These are phyloP conservation scores for Lodderomyces metapsilosis DNA, from an alignment of 1,139 yeast genomes.

Conservation along the genomic window DNA sequence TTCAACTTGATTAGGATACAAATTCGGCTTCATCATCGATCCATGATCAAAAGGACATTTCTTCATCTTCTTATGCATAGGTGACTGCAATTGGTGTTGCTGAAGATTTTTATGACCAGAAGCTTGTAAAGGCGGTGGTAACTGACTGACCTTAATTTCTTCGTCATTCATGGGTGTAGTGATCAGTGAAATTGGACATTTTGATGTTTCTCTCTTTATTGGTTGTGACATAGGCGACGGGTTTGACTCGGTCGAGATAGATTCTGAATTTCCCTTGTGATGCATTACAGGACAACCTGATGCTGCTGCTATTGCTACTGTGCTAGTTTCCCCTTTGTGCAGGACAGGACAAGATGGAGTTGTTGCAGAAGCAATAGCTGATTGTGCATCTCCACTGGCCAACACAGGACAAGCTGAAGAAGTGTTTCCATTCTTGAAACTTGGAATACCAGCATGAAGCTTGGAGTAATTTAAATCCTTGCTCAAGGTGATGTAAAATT, in stretches of 20 bases:
- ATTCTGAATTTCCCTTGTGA: neutral
- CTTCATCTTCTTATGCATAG: constrained; percentile 14
- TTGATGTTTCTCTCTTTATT: constrained; percentile 15
- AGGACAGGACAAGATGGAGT: constrained; percentile 1
- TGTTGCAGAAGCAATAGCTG: constrained; percentile 2
- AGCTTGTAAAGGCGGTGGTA: constrained; percentile 6
- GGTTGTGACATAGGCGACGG: neutral
- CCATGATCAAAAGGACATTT: constrained; percentile 38
- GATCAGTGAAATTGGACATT: constrained; percentile 33
- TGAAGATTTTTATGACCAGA: constrained; percentile 1
- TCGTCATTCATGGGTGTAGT: constrained; percentile 23
- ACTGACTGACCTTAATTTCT: constrained; percentile 10
- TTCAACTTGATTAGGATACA: constrained; percentile 22
- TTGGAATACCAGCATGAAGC: constrained; percentile 36
- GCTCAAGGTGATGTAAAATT: constrained; percentile 38
- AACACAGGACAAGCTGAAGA: constrained; percentile 12
- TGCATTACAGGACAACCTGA: constrained; percentile 5
- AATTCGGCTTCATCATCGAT: constrained; percentile 15
- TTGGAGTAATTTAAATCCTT: constrained; percentile 33
- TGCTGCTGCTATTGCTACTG: neutral
- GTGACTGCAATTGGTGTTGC: neutral
- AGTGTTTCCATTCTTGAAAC: constrained; percentile 17
- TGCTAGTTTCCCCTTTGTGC: neutral
- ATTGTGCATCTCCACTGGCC: constrained; percentile 7
- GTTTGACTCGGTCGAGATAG: neutral